These are phyloP conservation scores for Pezizomycotina sp. DNA, from an alignment of 2,329 filamentous ascomycete species.

Conservation along the genomic window DNA sequence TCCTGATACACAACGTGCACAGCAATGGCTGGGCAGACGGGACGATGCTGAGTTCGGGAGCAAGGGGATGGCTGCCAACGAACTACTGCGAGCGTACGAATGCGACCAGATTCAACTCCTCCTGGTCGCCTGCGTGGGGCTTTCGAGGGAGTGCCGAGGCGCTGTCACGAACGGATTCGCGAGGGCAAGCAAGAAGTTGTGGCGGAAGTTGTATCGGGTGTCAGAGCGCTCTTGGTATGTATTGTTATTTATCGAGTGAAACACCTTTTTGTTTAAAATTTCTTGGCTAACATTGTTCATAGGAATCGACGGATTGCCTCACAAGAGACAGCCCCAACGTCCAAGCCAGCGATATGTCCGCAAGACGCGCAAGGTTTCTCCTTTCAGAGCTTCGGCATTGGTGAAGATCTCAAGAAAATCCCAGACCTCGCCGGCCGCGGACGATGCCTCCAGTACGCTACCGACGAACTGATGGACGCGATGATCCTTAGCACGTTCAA, in stretches of 20 bases:
- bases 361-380: slow-evolving; percentile 66
- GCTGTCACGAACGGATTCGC: slow-evolving; percentile 19
- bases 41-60: slow-evolving; percentile 68
- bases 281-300: slow-evolving; percentile 13
- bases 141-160: slow-evolving; percentile 24
- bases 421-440: slow-evolving; percentile 46
- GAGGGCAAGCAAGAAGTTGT: slow-evolving; percentile 21
- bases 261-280: slow-evolving; percentile 6
- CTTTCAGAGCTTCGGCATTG: slow-evolving; percentile 77
- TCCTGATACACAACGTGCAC: slow-evolving; percentile 89
- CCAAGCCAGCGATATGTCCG: slow-evolving; percentile 60
- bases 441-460: slow-evolving; percentile 26
- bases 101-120: slow-evolving; percentile 72
- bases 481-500: slow-evolving; percentile 89
- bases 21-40: slow-evolving; percentile 98
- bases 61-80: slow-evolving; percentile 86
- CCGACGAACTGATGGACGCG: slow-evolving; percentile 66
- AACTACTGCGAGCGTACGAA: slow-evolving; percentile 93
- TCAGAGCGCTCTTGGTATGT: slow-evolving; percentile 73
- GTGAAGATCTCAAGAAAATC: slow-evolving; percentile 74
- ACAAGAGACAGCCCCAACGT: slow-evolving; percentile 65
- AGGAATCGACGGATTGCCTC: slow-evolving; percentile 80
- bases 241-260: background rate
- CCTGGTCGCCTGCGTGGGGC: slow-evolving; percentile 42
- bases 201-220: slow-evolving; percentile 49